These are phyloP conservation scores for Nectriaceae sp. DNA, from an alignment of 2,329 filamentous ascomycete species.

Conservation along the genomic window DNA sequence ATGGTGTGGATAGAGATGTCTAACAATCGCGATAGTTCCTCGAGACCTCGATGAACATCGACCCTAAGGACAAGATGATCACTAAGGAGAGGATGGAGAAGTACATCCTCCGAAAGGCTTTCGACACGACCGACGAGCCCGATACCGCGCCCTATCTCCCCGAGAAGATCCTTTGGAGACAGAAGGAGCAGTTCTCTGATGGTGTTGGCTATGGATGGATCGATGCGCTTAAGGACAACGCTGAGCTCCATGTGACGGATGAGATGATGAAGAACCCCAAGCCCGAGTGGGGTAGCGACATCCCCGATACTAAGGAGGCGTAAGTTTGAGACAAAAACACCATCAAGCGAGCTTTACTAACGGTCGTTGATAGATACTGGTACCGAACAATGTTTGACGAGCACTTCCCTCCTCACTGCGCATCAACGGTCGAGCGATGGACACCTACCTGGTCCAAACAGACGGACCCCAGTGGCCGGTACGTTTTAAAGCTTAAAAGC, in stretches of 20 bases:
- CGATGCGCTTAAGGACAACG: conserved; percentile 92
- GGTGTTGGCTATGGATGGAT: conserved; percentile 99
- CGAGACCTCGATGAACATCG: conserved; percentile 88
- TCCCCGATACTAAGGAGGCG: conserved; percentile 96
- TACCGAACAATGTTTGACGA: conserved; percentile 99
- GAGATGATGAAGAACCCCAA: conserved; percentile 99
- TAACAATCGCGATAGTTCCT: conserved; percentile 65
- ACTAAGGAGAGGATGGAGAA: conserved; percentile 89
- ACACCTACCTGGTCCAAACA: conserved; percentile 97
- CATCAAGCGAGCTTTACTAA: conserved; percentile 27
- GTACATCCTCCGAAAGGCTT: conserved; percentile 96
- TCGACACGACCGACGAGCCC: conserved; percentile 89
- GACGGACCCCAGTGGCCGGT: conserved; percentile 92
- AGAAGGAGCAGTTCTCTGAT: conserved; percentile 99
- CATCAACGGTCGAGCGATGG: conserved; percentile 93
- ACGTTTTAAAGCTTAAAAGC: conserved; percentile 17
- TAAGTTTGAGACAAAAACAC: conserved; percentile 45
- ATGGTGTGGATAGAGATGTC: conserved; percentile 6
- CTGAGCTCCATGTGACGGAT: conserved; percentile 85
- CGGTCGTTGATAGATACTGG: conserved; percentile 72
- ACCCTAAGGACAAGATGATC: conserved; percentile 95
- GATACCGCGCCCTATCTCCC: conserved; percentile 85
- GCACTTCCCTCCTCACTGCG: conserved; percentile 92
- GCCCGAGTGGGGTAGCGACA: conserved; percentile 89
- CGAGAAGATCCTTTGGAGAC: conserved; percentile 92